Evolutionary conservation across 176 grass and related monocot species (phyloP).

Genomic region (Oryza coarctata): DNA sequence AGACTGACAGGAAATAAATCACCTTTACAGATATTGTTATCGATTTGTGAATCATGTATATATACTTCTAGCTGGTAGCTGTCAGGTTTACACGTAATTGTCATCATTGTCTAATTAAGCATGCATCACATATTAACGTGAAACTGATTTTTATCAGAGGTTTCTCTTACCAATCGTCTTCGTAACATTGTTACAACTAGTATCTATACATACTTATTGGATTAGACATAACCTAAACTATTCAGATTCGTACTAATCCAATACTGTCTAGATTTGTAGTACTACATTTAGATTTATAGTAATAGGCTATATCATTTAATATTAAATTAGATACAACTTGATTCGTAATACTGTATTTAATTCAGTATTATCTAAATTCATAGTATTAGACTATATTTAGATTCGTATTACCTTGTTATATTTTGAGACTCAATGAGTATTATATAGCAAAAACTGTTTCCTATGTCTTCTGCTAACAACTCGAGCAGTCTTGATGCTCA

Average conservation of each 20-base stretch:
- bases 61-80: not conserved
- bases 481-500: not conserved
- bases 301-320: no score
- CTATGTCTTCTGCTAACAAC: not conserved
- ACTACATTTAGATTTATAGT: no score
- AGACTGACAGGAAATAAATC: conserved; percentile 3
- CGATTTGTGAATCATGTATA: not conserved
- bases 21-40: conserved; percentile 28
- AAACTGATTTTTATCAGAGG: not conserved
- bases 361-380: no score
- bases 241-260: no score
- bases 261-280: no score
- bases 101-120: not conserved
- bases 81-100: not conserved
- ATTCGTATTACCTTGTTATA: no score
- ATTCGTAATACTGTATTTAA: no score
- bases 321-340: no score
- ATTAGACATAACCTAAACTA: no score
- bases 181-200: not conserved
- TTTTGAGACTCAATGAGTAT: no score
- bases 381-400: no score
- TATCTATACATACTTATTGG: not conserved
- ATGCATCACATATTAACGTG: not conserved
- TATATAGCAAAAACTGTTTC: no score
- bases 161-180: not conserved